Evolutionary conservation across 345 rosid species (phyloP).

Genomic region (Eucalyptus regnans): DNA sequence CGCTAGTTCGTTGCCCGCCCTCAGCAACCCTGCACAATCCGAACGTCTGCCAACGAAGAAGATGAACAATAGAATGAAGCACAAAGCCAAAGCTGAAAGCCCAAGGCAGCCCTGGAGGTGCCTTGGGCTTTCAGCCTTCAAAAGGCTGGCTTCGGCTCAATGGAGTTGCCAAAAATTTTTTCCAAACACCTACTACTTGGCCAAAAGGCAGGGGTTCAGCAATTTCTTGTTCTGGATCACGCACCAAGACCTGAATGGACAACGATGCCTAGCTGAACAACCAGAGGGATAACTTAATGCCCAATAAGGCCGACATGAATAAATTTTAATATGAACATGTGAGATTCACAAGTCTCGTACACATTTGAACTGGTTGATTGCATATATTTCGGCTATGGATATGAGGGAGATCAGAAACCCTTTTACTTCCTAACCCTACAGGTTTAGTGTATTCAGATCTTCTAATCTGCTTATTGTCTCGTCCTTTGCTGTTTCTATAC

Average conservation of each 20-base stretch:
- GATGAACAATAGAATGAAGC: too few species aligned
- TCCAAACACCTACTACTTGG: too few species aligned
- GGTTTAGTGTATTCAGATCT: background rate
- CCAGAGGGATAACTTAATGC: background rate
- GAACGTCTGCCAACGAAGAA: too few species aligned
- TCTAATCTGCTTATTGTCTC: background rate
- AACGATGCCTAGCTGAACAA: background rate
- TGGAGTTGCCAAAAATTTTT: too few species aligned
- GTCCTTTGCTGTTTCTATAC: background rate
- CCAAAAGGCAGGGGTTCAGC: background rate
- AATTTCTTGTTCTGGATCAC: background rate
- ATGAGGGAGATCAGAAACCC: background rate
- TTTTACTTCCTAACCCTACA: background rate
- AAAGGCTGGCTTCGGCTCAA: too few species aligned
- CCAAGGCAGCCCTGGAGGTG: too few species aligned
- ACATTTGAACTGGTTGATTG: background rate
- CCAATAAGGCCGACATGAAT: background rate
- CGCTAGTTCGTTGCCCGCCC: rapidly evolving
- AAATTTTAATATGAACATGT: background rate
- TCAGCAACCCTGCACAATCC: too few species aligned
- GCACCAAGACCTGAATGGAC: background rate
- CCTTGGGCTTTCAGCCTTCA: too few species aligned
- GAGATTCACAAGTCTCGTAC: background rate
- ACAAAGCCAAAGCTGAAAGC: too few species aligned
- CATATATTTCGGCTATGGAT: background rate